These are phyloP conservation scores for Breviolum minutum DNA, from an alignment of 73 alveolate genomes.

Conservation along the genomic window DNA sequence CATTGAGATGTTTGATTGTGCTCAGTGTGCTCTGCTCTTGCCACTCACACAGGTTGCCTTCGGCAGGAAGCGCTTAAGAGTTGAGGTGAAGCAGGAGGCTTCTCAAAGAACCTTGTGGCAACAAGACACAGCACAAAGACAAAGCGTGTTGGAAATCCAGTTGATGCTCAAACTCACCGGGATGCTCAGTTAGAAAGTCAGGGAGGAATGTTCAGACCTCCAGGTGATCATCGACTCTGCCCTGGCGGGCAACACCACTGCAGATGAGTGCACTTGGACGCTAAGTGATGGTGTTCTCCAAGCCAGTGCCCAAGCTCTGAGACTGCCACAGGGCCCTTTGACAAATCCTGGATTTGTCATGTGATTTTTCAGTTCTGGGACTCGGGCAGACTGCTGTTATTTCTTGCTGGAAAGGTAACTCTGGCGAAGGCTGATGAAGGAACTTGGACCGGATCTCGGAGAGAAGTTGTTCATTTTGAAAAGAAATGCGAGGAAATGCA, in stretches of 20 bases:
- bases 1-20: too few species aligned
- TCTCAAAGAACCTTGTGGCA: too few species aligned
- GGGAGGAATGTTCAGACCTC: background rate
- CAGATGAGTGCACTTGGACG: slow-evolving; percentile 94
- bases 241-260: slow-evolving; percentile 76
- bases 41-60: slow-evolving; percentile 31
- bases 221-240: slow-evolving; percentile 76
- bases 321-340: too few species aligned
- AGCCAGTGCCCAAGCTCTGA: background rate
- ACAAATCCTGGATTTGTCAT: too few species aligned
- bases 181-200: background rate
- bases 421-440: slow-evolving; percentile 71
- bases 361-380: too few species aligned
- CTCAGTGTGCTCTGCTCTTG: background rate
- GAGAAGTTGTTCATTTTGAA: background rate
- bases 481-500: background rate
- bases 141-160: background rate
- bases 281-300: slow-evolving; percentile 82
- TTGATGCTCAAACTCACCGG: background rate
- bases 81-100: slow-evolving; percentile 70
- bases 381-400: background rate
- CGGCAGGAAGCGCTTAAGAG: slow-evolving; percentile 68
- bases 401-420: background rate
- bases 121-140: too few species aligned
- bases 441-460: slow-evolving; percentile 41